A percentile compares a stretch with the other conserved stretches of the same genome.
phyloP scores from a whole-genome alignment of 352 stramenopile species.

The Globisporangium emineosum region DNA sequence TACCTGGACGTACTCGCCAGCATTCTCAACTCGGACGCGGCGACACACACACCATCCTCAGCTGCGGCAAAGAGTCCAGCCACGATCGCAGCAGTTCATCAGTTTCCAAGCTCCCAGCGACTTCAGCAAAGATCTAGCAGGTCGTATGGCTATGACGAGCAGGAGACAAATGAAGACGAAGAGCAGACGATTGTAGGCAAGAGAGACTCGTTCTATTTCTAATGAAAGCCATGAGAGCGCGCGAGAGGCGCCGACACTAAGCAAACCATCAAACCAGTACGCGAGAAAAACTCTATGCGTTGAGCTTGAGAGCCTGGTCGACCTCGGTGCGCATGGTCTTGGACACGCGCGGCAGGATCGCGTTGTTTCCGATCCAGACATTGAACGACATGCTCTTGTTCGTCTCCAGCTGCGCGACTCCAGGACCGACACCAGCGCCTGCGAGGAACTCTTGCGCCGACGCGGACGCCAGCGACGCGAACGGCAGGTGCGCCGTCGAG shows the following conservation, averaged over 20 bases:
- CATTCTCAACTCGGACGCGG: slow-evolving; percentile 49
- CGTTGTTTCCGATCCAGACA: slow-evolving; percentile 70
- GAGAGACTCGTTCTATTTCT: no score
- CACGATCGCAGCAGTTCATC: slow-evolving; percentile 1
- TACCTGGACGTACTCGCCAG: slow-evolving; percentile 61
- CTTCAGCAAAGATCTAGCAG: no score
- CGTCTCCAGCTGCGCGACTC: slow-evolving; percentile 41
- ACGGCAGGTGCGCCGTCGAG: no score
- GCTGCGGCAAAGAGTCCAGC: neutral
- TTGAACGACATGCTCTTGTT: slow-evolving; percentile 60
- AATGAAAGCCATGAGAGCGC: no score
- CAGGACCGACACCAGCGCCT: slow-evolving; percentile 45
- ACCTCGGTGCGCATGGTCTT: no score
- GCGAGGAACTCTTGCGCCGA: slow-evolving; percentile 34
- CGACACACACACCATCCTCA: neutral
- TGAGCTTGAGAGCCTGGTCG: no score
- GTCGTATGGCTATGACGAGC: no score
- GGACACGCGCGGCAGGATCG: slow-evolving; percentile 72
- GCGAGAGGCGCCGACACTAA: no score
- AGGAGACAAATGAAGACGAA: no score
- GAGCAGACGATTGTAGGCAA: no score
- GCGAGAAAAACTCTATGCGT: no score
- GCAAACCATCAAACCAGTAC: no score
- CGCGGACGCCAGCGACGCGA: slow-evolving; percentile 34
- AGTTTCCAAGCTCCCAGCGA: slow-evolving; percentile 6